These are phyloP conservation scores for Senna siamea DNA, from an alignment of 306 rosid species.

Conservation along the genomic window DNA sequence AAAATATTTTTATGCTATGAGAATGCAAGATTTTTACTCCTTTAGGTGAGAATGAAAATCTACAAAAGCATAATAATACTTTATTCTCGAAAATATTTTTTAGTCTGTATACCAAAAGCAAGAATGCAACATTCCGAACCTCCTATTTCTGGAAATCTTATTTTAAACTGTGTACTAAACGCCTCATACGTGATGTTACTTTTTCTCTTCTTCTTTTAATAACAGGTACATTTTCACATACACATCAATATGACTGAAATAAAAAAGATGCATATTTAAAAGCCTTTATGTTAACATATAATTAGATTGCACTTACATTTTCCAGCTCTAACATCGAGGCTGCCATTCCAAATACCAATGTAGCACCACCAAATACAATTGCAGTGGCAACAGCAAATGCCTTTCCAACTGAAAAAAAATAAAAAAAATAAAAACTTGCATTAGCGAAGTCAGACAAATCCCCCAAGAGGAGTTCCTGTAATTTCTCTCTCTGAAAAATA, in stretches of 20 bases:
- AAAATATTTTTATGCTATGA: too few species aligned
- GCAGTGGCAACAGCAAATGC: conserved; percentile 83
- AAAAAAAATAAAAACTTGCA: conserved; percentile 23
- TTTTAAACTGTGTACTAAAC: too few species aligned
- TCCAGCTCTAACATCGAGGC: conserved; percentile 72
- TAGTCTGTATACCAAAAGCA: too few species aligned
- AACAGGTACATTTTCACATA: neutral
- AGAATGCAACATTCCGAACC: too few species aligned
- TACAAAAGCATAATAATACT: too few species aligned
- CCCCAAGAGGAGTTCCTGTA: neutral
- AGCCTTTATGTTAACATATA: conserved; percentile 31
- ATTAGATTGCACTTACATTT: conserved; percentile 53
- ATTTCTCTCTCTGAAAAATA: neutral
- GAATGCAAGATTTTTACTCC: too few species aligned
- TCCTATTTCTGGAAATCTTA: too few species aligned
- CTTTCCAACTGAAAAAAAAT: conserved; percentile 65
- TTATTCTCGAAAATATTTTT: too few species aligned
- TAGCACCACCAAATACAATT: conserved; percentile 74
- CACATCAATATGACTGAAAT: neutral
- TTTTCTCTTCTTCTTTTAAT: too few species aligned
- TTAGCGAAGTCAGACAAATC: conserved; percentile 30
- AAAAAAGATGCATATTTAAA: neutral
- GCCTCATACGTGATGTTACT: too few species aligned
- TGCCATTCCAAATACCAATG: conserved; percentile 65
- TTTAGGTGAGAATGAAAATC: too few species aligned